Percentiles rank a stretch among this genome's conserved stretches.
These are phyloP conservation scores for Xylariaceae sp. DNA, from an alignment of 2,329 filamentous ascomycete species.

Conservation along the genomic window DNA sequence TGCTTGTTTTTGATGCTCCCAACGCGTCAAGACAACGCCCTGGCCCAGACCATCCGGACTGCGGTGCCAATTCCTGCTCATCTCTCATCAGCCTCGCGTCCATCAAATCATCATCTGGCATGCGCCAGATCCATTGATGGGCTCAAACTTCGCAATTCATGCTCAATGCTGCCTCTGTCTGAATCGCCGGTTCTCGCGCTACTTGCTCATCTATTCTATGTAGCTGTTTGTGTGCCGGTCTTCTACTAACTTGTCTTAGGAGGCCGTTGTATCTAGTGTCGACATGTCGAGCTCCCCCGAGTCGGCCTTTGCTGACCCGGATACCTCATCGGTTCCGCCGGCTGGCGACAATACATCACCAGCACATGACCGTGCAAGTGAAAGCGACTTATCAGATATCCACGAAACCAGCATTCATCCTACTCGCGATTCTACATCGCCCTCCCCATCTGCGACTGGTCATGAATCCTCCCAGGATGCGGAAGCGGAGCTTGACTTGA, in stretches of 20 bases:
- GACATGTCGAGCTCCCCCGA: conserved; percentile 59
- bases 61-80: conserved; percentile 38
- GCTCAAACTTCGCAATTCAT: conserved; percentile 34
- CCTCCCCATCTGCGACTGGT: conserved; percentile 37
- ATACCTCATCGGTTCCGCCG: conserved; percentile 50
- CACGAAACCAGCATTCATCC: conserved; percentile 50
- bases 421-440: conserved; percentile 38
- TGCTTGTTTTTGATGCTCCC: conserved; percentile 24
- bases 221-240: conserved; percentile 22
- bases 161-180: conserved; percentile 30
- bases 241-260: conserved; percentile 43
- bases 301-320: conserved; percentile 60
- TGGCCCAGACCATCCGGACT: conserved; percentile 17
- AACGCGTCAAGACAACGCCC: conserved; percentile 22
- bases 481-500: conserved; percentile 34
- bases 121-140: conserved; percentile 30
- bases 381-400: conserved; percentile 72
- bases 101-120: conserved; percentile 38
- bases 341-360: conserved; percentile 35
- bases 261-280: conserved; percentile 50
- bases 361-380: conserved; percentile 47
- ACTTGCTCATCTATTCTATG: conserved; percentile 22
- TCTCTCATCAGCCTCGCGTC: conserved; percentile 44
- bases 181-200: conserved; percentile 34
- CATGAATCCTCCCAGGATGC: conserved; percentile 29